A percentile compares a stretch with the other conserved stretches of the same genome.
phyloP scores from a whole-genome alignment of 768 basidiomycete species.

The Phylloporus sp. region DNA sequence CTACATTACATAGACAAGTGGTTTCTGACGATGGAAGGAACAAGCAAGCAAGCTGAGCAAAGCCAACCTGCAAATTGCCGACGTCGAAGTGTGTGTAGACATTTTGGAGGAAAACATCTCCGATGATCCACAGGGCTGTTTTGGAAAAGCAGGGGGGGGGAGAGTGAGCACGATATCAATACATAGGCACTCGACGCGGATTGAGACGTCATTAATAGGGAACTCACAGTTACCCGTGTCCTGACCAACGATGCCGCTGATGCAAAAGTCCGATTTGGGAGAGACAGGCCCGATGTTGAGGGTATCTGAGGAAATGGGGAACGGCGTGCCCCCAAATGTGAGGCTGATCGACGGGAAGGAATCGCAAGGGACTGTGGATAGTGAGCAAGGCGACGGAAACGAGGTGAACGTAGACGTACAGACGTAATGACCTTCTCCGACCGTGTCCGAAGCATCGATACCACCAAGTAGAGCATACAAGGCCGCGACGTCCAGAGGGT shows the following conservation, averaged over 20 bases:
- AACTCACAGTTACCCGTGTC: not conserved
- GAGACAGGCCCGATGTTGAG: constrained; percentile 37
- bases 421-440: constrained; percentile 32
- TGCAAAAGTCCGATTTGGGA: constrained; percentile 22
- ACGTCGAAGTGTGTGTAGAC: constrained; percentile 40
- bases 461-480: constrained; percentile 26
- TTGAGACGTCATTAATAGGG: not conserved
- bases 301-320: constrained; percentile 25
- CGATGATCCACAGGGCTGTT: constrained; percentile 15
- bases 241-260: constrained; percentile 27
- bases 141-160: not conserved
- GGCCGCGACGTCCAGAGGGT: constrained; percentile 3
- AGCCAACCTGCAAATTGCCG: constrained; percentile 32
- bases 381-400: not conserved
- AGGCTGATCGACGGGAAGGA: constrained; percentile 28
- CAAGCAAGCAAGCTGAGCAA: constrained; percentile 20
- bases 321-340: constrained; percentile 34
- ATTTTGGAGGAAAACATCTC: constrained; percentile 35
- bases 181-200: not conserved
- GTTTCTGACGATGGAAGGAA: not conserved
- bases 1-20: too few relatives aligned
- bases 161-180: constrained; percentile 2
- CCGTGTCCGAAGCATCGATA: constrained; percentile 11
- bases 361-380: constrained; percentile 26
- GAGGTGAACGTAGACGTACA: constrained; percentile 14